Conservation (phyloP, 768 basidiomycete genomes). For the Kondoa malvinella region DNA sequence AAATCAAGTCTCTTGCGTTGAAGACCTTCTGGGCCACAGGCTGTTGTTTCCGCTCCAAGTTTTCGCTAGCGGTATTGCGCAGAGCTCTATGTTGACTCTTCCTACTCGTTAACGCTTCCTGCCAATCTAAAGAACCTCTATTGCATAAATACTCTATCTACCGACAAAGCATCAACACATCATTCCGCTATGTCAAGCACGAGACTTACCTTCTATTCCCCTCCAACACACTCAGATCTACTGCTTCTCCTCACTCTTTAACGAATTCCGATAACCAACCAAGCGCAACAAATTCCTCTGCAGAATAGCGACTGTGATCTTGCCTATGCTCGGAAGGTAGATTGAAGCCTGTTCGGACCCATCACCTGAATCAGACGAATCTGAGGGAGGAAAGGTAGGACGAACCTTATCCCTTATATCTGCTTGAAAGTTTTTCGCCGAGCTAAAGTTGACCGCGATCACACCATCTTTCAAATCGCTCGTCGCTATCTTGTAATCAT, state of each 20-base stretch:
- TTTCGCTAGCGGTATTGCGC: too few relatives aligned
- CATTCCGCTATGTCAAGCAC: too few relatives aligned
- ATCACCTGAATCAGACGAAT: neutral
- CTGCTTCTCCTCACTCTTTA: neutral
- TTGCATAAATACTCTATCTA: too few relatives aligned
- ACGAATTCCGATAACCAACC: conserved; percentile 10
- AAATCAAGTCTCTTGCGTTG: too few relatives aligned
- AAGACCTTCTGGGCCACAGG: too few relatives aligned
- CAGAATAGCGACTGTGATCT: conserved; percentile 95
- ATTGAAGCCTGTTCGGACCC: conserved; percentile 53
- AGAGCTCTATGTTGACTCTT: too few relatives aligned
- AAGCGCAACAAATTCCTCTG: conserved; percentile 56
- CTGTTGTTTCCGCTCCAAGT: too few relatives aligned
- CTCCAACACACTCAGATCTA: too few relatives aligned
- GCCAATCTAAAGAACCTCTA: too few relatives aligned
- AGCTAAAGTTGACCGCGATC: conserved; percentile 76
- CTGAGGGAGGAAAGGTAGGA: conserved; percentile 4
- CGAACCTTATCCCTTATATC: conserved; percentile 78
- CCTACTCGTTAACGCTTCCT: too few relatives aligned
- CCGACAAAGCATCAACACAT: too few relatives aligned
- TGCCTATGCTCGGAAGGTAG: conserved; percentile 91
- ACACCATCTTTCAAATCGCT: conserved; percentile 83
- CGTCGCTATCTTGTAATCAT: conserved; percentile 74
- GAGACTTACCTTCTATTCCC: too few relatives aligned
- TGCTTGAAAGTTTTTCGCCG: conserved; percentile 90